Evolutionary conservation across 345 rosid species (phyloP).

Genomic region (Murraya koenigii): DNA sequence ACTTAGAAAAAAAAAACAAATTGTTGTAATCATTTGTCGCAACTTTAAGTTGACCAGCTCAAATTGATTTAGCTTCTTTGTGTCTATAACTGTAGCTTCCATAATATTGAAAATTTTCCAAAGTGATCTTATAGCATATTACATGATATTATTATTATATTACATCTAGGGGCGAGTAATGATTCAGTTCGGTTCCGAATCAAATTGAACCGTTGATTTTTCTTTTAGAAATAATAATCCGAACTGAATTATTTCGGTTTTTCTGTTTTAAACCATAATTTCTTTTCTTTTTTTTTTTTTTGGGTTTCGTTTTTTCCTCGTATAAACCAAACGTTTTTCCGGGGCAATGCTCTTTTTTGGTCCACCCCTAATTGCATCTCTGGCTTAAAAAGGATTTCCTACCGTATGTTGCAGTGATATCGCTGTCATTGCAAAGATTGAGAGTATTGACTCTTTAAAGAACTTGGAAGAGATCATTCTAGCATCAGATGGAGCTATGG

Average conservation of each 20-base stretch:
- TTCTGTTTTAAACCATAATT: too few relatives aligned
- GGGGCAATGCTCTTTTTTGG: too few relatives aligned
- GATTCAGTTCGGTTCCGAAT: too few relatives aligned
- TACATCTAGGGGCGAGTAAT: not conserved
- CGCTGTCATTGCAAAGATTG: slow-evolving; percentile 91
- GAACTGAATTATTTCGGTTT: too few relatives aligned
- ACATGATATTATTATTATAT: not conserved
- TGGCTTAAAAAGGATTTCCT: slow-evolving; percentile 7
- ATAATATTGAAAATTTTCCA: not conserved
- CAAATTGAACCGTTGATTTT: too few relatives aligned
- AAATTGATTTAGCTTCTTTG: not conserved
- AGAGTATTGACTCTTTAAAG: slow-evolving; percentile 85
- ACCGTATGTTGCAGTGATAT: slow-evolving; percentile 57
- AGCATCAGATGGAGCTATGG: slow-evolving; percentile 99
- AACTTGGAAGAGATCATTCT: slow-evolving; percentile 85
- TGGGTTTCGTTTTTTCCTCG: too few relatives aligned
- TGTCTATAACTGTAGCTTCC: not conserved
- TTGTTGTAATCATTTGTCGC: not conserved
- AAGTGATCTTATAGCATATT: not conserved
- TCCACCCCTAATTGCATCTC: not conserved
- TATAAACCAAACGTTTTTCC: too few relatives aligned
- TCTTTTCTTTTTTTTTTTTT: too few relatives aligned
- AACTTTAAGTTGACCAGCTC: not conserved
- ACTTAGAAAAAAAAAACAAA: not conserved
- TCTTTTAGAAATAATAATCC: too few relatives aligned